These are phyloP conservation scores for Martiniozyma abietophila DNA, from an alignment of 805 yeast species.

Conservation along the genomic window DNA sequence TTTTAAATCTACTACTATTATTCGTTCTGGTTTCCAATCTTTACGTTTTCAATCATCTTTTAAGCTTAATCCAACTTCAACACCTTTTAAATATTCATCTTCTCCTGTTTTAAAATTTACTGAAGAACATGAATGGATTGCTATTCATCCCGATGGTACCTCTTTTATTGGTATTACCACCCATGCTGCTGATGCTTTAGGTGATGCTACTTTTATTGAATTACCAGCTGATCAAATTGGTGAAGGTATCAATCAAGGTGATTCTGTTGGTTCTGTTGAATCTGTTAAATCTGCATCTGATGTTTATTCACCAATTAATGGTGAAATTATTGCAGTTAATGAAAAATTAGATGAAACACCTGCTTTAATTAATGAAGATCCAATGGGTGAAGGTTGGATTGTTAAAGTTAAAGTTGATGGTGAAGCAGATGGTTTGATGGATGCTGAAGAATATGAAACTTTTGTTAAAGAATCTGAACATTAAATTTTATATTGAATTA, in stretches of 20 bases:
- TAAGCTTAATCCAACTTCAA: conserved; percentile 24
- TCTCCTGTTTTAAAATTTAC: conserved; percentile 62
- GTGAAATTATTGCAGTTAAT: conserved; percentile 68
- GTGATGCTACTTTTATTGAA: conserved; percentile 93
- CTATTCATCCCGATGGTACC: conserved; percentile 71
- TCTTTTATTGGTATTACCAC: conserved; percentile 86
- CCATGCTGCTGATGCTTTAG: conserved; percentile 93
- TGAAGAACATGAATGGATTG: conserved; percentile 91
- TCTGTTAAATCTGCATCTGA: conserved; percentile 92
- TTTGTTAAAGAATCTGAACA: conserved; percentile 47
- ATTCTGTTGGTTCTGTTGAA: conserved; percentile 86
- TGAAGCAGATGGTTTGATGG: conserved; percentile 37
- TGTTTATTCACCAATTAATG: conserved; percentile 79
- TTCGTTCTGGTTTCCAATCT: conserved; percentile 12
- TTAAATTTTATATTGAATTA: conserved; percentile 3
- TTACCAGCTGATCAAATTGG: conserved; percentile 45
- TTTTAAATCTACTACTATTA: conserved; percentile 11
- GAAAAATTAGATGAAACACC: conserved; percentile 59
- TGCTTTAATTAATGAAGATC: conserved; percentile 73
- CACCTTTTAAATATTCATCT: conserved; percentile 24
- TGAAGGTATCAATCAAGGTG: conserved; percentile 50
- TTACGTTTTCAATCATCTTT: conserved; percentile 17
- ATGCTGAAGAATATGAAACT: conserved; percentile 46
- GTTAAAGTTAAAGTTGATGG: conserved; percentile 57
- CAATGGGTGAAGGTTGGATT: conserved; percentile 92